Evolutionary conservation across 2,329 filamentous ascomycete species (phyloP).

Genomic region (Cladosporium halotolerans): DNA sequence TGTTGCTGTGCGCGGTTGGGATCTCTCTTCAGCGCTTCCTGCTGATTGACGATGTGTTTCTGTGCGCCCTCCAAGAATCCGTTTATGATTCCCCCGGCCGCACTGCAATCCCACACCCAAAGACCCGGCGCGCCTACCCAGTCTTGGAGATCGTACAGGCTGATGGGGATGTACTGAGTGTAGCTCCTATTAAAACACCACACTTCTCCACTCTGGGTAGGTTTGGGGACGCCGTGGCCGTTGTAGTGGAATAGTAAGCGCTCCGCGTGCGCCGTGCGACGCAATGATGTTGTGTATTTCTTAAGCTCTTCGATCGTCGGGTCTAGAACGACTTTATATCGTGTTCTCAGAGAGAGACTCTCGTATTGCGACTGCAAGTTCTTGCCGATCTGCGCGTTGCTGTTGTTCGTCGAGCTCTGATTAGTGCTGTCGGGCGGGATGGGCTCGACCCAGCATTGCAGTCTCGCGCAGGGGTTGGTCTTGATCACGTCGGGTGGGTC

Average conservation of each 20-base stretch:
- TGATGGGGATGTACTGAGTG: slow-evolving; percentile 96
- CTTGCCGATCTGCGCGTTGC: slow-evolving; percentile 84
- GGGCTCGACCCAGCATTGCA: slow-evolving; percentile 96
- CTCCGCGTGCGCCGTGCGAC: slow-evolving; percentile 91
- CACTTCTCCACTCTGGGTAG: slow-evolving; percentile 90
- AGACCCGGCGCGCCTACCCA: slow-evolving; percentile 95
- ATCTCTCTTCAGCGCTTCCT: slow-evolving; percentile 68
- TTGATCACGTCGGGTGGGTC: slow-evolving; percentile 96
- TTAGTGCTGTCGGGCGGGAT: slow-evolving; percentile 51
- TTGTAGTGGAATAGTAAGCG: slow-evolving; percentile 98
- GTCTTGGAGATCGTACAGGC: slow-evolving; percentile 86
- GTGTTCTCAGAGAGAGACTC: slow-evolving; percentile 86
- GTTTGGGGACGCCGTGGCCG: slow-evolving; percentile 92
- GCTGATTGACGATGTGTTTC: slow-evolving; percentile 87
- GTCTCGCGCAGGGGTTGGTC: slow-evolving; percentile 83
- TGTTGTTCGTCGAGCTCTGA: slow-evolving; percentile 25
- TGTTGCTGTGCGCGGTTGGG: slow-evolving; percentile 39
- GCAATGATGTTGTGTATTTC: slow-evolving; percentile 85
- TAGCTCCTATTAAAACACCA: slow-evolving; percentile 99
- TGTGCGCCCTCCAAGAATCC: slow-evolving; percentile 94
- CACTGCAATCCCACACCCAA: slow-evolving; percentile 96
- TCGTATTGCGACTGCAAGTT: slow-evolving; percentile 95
- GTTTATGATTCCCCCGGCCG: slow-evolving; percentile 88
- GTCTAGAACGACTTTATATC: slow-evolving; percentile 95
- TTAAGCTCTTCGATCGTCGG: slow-evolving; percentile 96